These are phyloP conservation scores for Russula foetens DNA, from an alignment of 768 basidiomycete species.

Conservation along the genomic window DNA sequence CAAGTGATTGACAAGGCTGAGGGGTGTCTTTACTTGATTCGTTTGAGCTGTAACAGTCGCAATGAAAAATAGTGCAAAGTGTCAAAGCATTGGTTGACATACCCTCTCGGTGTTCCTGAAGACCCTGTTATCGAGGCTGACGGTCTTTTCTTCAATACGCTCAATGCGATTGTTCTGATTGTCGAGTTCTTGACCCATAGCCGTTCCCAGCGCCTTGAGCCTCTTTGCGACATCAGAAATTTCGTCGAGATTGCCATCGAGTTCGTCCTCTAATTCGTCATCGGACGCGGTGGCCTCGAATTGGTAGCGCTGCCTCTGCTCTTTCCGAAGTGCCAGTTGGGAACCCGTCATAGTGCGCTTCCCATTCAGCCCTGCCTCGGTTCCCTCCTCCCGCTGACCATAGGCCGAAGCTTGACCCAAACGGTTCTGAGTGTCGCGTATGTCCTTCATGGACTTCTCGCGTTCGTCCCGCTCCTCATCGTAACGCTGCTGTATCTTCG, in stretches of 20 bases:
- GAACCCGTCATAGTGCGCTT: constrained; percentile 40
- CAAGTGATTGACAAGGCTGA: not conserved
- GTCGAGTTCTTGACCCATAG: constrained; percentile 86
- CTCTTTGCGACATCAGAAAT: constrained; percentile 69
- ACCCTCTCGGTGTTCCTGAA: constrained; percentile 80
- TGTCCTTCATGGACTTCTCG: constrained; percentile 78
- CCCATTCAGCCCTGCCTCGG: constrained; percentile 31
- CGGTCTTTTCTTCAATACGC: constrained; percentile 71
- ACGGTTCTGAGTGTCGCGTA: constrained; percentile 81
- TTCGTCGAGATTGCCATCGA: constrained; percentile 88
- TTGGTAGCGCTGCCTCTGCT: constrained; percentile 76
- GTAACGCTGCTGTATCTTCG: constrained; percentile 76
- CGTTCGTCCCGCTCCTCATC: constrained; percentile 79
- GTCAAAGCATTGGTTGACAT: constrained; percentile 17
- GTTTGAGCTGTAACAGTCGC: constrained; percentile 27
- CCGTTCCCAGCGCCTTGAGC: constrained; percentile 68
- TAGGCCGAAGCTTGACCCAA: constrained; percentile 67
- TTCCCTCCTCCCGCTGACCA: constrained; percentile 42
- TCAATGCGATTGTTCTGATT: constrained; percentile 77
- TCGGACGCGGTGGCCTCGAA: constrained; percentile 88
- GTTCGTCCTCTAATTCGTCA: constrained; percentile 90
- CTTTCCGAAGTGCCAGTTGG: constrained; percentile 50
- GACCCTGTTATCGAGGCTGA: constrained; percentile 63
- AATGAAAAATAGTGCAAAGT: not conserved
- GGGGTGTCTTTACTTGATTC: constrained; percentile 28